Evolutionary conservation across 73 alveolate species (phyloP), one percentile per base, ranked within the genome.

Genomic region (Blepharisma stoltei): DNA sequence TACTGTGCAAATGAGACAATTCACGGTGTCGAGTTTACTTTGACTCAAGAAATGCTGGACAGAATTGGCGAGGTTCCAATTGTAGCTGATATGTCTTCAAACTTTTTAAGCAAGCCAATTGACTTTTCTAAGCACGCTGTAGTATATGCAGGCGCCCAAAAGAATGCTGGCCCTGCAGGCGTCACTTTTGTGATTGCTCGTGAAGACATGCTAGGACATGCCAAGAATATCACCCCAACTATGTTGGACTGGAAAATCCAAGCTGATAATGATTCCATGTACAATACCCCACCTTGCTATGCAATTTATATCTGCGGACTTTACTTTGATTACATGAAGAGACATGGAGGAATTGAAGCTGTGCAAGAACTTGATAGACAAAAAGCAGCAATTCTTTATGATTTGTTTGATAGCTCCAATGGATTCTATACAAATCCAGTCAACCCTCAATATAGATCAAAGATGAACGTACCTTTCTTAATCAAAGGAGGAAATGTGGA

Each of bases 11-110:
- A 87, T 67, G 97, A 90, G 66, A 78, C 80, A 25, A 54, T 78
- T 66, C 85, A 92, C 73, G 97, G 97, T 48, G 90, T 92, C 25
- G 94, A 89, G 79, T 65, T 86, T 4, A 41, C 55, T 25, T n/a
- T 27, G 18, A 8, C 75, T 20, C 81, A 85, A 54, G 95, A 88
- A 32, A 88, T 85, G 47, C 89, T 71, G 53, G 52, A 76, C 5
- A 37, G 55, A 25, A 18, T 25, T 45, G 75, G 49, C 23, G 65
- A 37, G 38, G 23, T 21, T 21, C 14, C 47, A 27, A 20, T 81
- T 21, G 89, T 81, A 6, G 32, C 82, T 25, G 89, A 82, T 41
- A 76, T 82, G 86, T 60, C 86, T 38, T 78, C 89, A 47, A 78
- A 68, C 14, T 73, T 77, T 8, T 32, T 55, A 20, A n/a, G 85